phyloP scores from a whole-genome alignment of 2,329 filamentous ascomycete species.

The Aspergillus ustus region DNA sequence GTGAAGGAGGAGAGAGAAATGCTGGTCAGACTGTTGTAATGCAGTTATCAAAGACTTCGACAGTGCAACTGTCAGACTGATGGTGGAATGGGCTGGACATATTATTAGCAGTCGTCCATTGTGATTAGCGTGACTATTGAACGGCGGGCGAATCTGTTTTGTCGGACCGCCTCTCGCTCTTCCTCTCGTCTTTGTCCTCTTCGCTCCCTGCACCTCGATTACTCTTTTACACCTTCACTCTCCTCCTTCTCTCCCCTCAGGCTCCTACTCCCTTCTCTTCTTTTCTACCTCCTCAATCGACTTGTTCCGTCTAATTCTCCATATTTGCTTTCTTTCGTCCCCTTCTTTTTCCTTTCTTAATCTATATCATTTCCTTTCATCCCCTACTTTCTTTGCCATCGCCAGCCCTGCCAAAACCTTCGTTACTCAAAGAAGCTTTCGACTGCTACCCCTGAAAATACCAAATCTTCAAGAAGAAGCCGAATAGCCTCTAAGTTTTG shows the following conservation, averaged over 20 bases:
- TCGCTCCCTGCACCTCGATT: neutral
- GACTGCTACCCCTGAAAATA: conserved; percentile 7
- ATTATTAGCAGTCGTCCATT: conserved; percentile 10
- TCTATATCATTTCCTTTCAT: conserved; percentile 17
- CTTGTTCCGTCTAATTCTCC: conserved; percentile 20
- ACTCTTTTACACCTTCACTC: conserved; percentile 9
- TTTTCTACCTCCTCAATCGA: conserved; percentile 18
- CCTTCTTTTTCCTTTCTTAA: conserved; percentile 17
- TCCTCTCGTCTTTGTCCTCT: conserved; percentile 1
- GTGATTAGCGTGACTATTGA: conserved; percentile 18
- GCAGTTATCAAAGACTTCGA: neutral
- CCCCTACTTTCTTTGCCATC: conserved; percentile 21
- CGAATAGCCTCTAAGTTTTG: conserved; percentile 13
- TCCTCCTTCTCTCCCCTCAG: conserved; percentile 6
- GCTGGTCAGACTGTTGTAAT: neutral
- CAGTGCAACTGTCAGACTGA: neutral
- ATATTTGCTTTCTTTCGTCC: conserved; percentile 17
- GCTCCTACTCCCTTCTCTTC: conserved; percentile 19
- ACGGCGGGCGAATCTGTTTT: conserved; percentile 8
- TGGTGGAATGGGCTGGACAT: neutral
- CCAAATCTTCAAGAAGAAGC: conserved; percentile 1
- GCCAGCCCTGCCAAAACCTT: conserved; percentile 10
- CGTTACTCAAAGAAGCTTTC: conserved; percentile 6
- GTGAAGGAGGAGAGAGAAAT: neutral
- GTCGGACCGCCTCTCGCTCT: neutral